phyloP scores from a whole-genome alignment of 164 flowering plant genomes.

The Macadamia tetraphylla region DNA sequence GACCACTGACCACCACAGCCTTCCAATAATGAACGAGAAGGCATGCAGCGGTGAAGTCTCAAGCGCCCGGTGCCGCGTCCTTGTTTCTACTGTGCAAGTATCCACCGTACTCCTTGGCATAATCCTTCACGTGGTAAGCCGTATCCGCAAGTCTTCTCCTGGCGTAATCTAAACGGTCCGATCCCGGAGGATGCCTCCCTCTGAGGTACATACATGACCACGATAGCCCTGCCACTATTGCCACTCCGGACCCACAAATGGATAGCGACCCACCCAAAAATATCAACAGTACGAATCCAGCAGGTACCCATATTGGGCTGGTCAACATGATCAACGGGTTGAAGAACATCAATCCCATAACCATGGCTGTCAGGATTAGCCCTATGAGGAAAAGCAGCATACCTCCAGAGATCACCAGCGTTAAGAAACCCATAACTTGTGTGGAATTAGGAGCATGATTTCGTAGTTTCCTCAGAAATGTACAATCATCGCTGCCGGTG shows the following conservation, averaged over 20 bases:
- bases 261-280: constrained; percentile 36
- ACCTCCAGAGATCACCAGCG: constrained; percentile 51
- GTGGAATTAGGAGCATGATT: constrained; percentile 47
- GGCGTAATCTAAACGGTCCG: constrained; percentile 64
- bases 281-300: constrained; percentile 39
- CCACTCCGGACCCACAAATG: constrained; percentile 41
- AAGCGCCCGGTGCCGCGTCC: constrained; percentile 24
- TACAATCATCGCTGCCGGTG: background rate
- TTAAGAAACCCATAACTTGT: constrained; percentile 55
- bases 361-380: constrained; percentile 47
- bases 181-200: constrained; percentile 63
- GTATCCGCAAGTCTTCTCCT: constrained; percentile 76
- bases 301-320: constrained; percentile 83
- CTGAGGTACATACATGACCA: constrained; percentile 66
- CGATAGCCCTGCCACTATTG: constrained; percentile 33
- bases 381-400: constrained; percentile 66
- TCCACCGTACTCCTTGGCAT: constrained; percentile 83
- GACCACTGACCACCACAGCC: no score
- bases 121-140: constrained; percentile 70
- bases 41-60: background rate
- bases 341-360: constrained; percentile 56
- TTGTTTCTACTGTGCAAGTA: constrained; percentile 26
- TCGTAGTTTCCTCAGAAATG: constrained; percentile 38
- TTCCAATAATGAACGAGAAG: no score
- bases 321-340: constrained; percentile 53